Evolutionary conservation across 768 basidiomycete genomes (phyloP).

Genomic region (Leucocoprinus leucothites): DNA sequence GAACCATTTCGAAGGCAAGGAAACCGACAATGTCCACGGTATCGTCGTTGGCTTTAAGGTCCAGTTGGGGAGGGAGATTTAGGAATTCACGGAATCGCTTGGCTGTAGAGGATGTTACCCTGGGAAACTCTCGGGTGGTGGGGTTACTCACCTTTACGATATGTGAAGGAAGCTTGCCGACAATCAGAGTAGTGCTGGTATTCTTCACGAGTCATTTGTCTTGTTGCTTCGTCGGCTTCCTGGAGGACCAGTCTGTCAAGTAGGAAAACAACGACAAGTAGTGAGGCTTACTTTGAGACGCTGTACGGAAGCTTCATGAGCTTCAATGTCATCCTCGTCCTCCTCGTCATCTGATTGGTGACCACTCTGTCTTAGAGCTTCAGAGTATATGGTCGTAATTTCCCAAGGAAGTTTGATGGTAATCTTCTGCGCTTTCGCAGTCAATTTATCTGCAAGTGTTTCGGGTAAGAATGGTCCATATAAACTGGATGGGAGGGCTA

Average conservation of each 20-base stretch:
- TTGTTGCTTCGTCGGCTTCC: constrained; percentile 94
- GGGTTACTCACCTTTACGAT: constrained; percentile 74
- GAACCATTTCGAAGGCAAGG: constrained; percentile 95
- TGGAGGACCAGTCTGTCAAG: constrained; percentile 22
- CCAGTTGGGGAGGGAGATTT: constrained; percentile 81
- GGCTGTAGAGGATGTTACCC: constrained; percentile 39
- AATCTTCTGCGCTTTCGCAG: constrained; percentile 85
- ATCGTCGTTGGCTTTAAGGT: constrained; percentile 89
- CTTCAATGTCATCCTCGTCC: constrained; percentile 94
- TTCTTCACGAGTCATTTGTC: constrained; percentile 95
- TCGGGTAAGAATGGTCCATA: neutral
- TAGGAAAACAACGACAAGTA: neutral
- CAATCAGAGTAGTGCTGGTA: constrained; percentile 98
- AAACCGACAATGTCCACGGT: constrained; percentile 97
- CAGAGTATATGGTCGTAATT: constrained; percentile 86
- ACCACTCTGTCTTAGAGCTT: constrained; percentile 70
- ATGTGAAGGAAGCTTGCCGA: constrained; percentile 94
- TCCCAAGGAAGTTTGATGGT: constrained; percentile 98
- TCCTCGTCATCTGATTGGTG: constrained; percentile 93
- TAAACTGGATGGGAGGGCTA: constrained; percentile 1
- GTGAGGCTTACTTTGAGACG: constrained; percentile 61
- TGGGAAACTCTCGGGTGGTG: neutral
- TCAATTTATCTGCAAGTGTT: constrained; percentile 59
- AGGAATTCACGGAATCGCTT: constrained; percentile 96
- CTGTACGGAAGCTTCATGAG: constrained; percentile 90